A percentile compares a stretch with the other conserved stretches of the same genome.
phyloP scores from a whole-genome alignment of 1,284 basidiomycete species.

The Mrakiaceae sp. region DNA sequence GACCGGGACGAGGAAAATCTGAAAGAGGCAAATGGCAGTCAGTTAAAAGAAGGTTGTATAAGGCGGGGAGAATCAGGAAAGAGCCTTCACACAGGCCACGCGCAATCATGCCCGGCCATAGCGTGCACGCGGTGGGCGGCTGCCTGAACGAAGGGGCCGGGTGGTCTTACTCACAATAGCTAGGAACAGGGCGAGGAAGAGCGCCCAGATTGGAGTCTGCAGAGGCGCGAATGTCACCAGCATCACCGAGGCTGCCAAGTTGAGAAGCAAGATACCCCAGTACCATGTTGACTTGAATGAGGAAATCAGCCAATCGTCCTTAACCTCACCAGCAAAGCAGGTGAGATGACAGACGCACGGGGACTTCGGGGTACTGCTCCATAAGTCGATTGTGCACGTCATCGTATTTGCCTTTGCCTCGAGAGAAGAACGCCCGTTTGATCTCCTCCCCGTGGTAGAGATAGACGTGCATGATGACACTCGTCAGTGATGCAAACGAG shows the following conservation, averaged over 20 bases:
- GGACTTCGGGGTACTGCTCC: background rate
- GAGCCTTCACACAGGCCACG: too few relatives aligned
- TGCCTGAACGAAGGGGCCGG: background rate
- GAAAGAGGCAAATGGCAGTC: too few relatives aligned
- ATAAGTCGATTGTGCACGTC: constrained; percentile 32
- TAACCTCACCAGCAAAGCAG: too few relatives aligned
- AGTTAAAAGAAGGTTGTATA: too few relatives aligned
- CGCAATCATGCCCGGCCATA: too few relatives aligned
- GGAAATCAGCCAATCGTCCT: constrained; percentile 9
- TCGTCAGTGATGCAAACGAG: constrained; percentile 39
- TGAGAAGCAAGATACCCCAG: constrained; percentile 28
- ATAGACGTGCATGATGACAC: constrained; percentile 40
- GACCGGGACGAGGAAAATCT: constrained; percentile 27
- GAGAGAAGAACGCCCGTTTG: constrained; percentile 32
- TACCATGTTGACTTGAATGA: constrained; percentile 27
- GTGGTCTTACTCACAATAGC: constrained; percentile 24
- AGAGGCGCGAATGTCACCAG: constrained; percentile 38
- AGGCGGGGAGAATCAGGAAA: background rate
- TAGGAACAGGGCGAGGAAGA: constrained; percentile 38
- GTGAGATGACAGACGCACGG: too few relatives aligned
- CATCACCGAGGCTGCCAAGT: constrained; percentile 32
- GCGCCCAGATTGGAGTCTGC: constrained; percentile 34
- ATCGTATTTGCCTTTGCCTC: constrained; percentile 23
- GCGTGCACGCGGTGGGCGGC: too few relatives aligned
- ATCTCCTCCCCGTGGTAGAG: constrained; percentile 43